Evolutionary conservation across 1,139 yeast genomes (phyloP).

Genomic region (Debaryomyces subglobosus): DNA sequence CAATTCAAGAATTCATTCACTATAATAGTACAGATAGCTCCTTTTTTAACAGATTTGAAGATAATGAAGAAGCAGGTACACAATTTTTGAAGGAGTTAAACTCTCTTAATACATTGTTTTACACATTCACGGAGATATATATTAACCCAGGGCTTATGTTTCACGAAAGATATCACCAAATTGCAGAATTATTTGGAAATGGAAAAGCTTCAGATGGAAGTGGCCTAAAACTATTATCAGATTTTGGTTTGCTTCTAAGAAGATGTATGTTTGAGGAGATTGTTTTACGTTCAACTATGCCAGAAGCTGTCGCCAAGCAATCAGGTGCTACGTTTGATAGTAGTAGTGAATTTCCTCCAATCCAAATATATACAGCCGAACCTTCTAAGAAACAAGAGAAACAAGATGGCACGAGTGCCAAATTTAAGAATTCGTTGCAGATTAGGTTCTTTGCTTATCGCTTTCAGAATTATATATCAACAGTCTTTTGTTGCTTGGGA

Average conservation of each 20-base stretch:
- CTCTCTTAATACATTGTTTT: constrained; percentile 42
- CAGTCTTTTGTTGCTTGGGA: constrained; percentile 42
- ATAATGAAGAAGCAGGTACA: constrained; percentile 31
- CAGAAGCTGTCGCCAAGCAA: constrained; percentile 48
- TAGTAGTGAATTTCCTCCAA: constrained; percentile 36
- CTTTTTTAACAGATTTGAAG: constrained; percentile 33
- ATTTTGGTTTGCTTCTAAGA: constrained; percentile 48
- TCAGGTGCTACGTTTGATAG: constrained; percentile 37
- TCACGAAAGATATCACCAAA: constrained; percentile 49
- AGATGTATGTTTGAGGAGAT: constrained; percentile 62
- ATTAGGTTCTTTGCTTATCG: constrained; percentile 54
- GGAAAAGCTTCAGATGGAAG: constrained; percentile 33
- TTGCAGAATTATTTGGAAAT: constrained; percentile 48
- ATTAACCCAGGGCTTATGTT: constrained; percentile 54
- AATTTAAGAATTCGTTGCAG: constrained; percentile 63
- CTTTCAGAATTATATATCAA: constrained; percentile 52
- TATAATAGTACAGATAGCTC: constrained; percentile 19
- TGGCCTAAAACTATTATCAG: constrained; percentile 24
- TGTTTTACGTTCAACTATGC: constrained; percentile 47
- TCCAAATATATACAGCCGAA: constrained; percentile 37
- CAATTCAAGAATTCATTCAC: constrained; percentile 23
- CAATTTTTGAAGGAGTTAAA: constrained; percentile 37
- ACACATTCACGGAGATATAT: constrained; percentile 54
- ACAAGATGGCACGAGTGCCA: constrained; percentile 50
- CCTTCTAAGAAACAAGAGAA: constrained; percentile 32